These are phyloP conservation scores for Omphalea diandra DNA, from an alignment of 441 rosid genomes.

Conservation along the genomic window DNA sequence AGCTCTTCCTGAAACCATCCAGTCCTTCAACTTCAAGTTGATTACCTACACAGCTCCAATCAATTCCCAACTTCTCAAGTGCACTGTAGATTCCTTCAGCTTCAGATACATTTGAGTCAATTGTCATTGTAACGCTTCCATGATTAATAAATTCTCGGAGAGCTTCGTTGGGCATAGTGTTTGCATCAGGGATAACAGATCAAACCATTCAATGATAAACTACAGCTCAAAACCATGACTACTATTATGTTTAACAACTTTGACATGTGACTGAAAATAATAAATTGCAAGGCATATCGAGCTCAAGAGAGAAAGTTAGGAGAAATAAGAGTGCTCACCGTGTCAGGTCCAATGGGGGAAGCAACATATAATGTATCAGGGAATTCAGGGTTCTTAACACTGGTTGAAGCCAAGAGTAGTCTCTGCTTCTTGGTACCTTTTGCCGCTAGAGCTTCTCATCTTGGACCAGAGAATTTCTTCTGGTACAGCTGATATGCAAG, in stretches of 20 bases:
- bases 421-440: constrained; percentile 99
- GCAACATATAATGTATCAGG: constrained; percentile 84
- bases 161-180: constrained; percentile 99
- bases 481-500: constrained; percentile 93
- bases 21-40: constrained; percentile 95
- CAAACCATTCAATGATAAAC: constrained; percentile 10
- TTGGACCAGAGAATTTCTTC: constrained; percentile 95
- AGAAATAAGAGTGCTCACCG: constrained; percentile 48
- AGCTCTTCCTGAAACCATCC: constrained; percentile 89
- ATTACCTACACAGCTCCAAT: constrained; percentile 76
- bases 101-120: constrained; percentile 80
- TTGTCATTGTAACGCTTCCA: constrained; percentile 81
- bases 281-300: background rate
- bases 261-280: background rate
- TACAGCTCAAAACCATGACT: constrained; percentile 1
- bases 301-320: background rate
- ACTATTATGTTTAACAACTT: background rate
- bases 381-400: constrained; percentile 92
- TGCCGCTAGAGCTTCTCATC: constrained; percentile 93
- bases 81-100: constrained; percentile 95
- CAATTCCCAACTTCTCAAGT: constrained; percentile 94
- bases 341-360: constrained; percentile 96
- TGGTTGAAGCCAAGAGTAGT: constrained; percentile 93
- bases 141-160: constrained; percentile 88
- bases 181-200: constrained; percentile 34